Evolutionary conservation across 2,329 filamentous ascomycete species (phyloP), one percentile per base, ranked within the genome.

Genomic region (Pseudogymnoascus sp.): DNA sequence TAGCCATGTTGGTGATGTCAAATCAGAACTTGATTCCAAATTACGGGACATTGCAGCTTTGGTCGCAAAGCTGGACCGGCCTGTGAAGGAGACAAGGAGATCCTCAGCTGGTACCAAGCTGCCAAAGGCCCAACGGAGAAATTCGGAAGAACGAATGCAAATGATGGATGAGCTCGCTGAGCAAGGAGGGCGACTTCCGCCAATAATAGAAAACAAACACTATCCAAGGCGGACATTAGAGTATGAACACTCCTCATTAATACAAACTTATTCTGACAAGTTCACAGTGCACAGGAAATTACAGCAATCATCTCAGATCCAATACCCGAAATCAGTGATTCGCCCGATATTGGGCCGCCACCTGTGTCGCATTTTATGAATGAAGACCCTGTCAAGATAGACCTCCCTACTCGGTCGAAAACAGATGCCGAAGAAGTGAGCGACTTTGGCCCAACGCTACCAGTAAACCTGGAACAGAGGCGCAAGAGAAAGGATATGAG

Each of bases 1-100:
- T 64, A 84, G 89, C 65, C 84, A 88, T 72, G 85, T 90, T 9
- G 77, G 86, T 65, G 81, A 82, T n/a, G 85, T 93, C 69, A 91
- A 87, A 73, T 80, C 81, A 53, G 84, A 87, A 73, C 78, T 96
- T 66, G 87, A 92, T 72, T 80, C 82, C 2, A 91, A 93, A 75
- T 79, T 95, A 19, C 77, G 82, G 35, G 88, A 93, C 77, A 83
- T 91, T 75, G 82, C 84, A 31, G 79, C 81, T 3, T 78, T 93
- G 67, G 81, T 95, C 10, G 84, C 83, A 86, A 61, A 61, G 19
- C 35, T 61, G 59, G 59, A 61, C 26, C 33, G 38, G 6, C 59
- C 59, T 17, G 59, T 42, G 38, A 61, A 31, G 19, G 50, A 57
- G n/a, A 71, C 33, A 63, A 73, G 44, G 71, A 73, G 62, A 71